Percentiles rank a stretch among this genome's conserved stretches.
These are phyloP conservation scores for Skeletonema grethae DNA, from an alignment of 108 stramenopile genomes.

Conservation along the genomic window DNA sequence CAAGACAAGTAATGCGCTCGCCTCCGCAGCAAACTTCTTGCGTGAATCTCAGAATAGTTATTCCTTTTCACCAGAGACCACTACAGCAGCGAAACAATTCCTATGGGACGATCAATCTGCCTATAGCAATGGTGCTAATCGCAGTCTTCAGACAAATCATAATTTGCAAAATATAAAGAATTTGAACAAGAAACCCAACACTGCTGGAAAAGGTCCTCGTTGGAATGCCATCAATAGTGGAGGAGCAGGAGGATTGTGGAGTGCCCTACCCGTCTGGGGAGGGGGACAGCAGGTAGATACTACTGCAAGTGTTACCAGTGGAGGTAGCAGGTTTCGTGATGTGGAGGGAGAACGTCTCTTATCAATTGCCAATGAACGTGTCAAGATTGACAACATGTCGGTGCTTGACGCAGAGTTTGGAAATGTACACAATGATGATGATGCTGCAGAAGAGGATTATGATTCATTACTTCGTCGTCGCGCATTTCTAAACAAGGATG, in stretches of 20 bases:
- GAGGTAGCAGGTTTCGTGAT: slow-evolving; percentile 22
- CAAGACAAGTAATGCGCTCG: not conserved
- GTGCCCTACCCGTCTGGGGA: slow-evolving; percentile 21
- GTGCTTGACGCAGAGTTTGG: not conserved
- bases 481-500: slow-evolving; percentile 23
- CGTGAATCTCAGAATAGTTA: not conserved
- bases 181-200: not conserved
- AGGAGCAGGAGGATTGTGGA: slow-evolving; percentile 21
- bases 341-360: slow-evolving; percentile 31
- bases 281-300: slow-evolving; percentile 11
- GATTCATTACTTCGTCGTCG: slow-evolving; percentile 22
- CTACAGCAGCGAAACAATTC: slow-evolving; percentile 19
- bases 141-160: not conserved
- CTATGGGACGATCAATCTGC: slow-evolving; percentile 16
- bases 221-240: slow-evolving; percentile 8
- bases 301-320: not conserved
- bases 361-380: slow-evolving; percentile 12
- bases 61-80: not conserved
- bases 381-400: not conserved
- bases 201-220: not conserved
- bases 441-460: slow-evolving; percentile 19
- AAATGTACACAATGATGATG: not conserved
- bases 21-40: not conserved
- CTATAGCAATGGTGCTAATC: not conserved
- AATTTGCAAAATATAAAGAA: not conserved